Evolutionary conservation across 768 basidiomycete species (phyloP), one percentile per base, ranked within the genome.

Genomic region (Coprinellus micaceus): DNA sequence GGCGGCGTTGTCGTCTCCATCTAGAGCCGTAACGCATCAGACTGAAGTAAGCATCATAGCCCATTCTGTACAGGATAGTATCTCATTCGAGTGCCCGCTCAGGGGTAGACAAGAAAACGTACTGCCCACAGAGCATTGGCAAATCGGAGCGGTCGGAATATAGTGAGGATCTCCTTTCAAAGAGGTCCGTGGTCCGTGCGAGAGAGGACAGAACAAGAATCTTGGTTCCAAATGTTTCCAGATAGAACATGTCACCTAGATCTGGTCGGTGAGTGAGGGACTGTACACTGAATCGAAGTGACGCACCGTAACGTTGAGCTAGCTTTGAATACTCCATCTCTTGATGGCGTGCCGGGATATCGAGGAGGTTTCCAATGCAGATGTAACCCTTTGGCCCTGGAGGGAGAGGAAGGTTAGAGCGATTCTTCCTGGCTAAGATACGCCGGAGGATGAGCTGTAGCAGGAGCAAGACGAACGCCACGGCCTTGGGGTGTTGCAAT

Each of bases 61-160:
- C 63, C 53, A 67, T 59, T 17, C 64, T 67, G 43, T 2, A n/a
- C 21, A 30, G n/a, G n/a, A 10, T 21, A 26, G 12, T 4, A n/a
- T 39, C 10, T 45, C 5, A 5, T 21, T 7, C n/a, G 10, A 15
- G 15, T 7, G 29, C 7, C 1, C 17, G 44, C 12, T 22, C 15
- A 28, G 30, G 4, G 3, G 7, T 15, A 19, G 51, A 22, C 5
- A 17, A 4, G 12, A 24, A 11, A 7, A 59, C 63, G 19, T 25
- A 66, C 63, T 62, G 29, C 44, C 69, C 66, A 48, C 55, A 52
- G 15, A 68, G 51, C 30, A 69, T 58, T 24, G 60, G 52, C 17
- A 67, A 58, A 33, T 28, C 26, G 11, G 69, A 66, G n/a, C 69
- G 60, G 40, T 68, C 67, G 7, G 62, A 61, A 41, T 63, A 63